phyloP scores from a whole-genome alignment of 2,329 filamentous ascomycete species.

The Trichothecium roseum region DNA sequence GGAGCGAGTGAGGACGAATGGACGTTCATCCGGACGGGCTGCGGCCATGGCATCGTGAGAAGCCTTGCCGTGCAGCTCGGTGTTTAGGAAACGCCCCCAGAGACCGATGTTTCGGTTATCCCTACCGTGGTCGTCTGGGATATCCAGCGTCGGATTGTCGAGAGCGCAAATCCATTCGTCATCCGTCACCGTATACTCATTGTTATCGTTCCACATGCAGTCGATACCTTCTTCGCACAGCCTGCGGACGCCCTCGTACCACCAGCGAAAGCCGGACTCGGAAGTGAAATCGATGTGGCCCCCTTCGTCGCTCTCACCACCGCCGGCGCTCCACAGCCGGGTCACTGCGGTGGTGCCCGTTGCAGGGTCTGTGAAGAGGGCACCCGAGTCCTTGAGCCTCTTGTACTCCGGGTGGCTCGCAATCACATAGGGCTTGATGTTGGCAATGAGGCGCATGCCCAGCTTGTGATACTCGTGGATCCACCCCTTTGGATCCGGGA shows the following conservation, averaged over 20 bases:
- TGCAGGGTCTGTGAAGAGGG: slow-evolving; percentile 51
- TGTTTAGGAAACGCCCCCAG: slow-evolving; percentile 61
- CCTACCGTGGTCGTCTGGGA: slow-evolving; percentile 21
- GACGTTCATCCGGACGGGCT: slow-evolving; percentile 45
- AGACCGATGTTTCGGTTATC: slow-evolving; percentile 45
- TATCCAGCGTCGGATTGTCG: slow-evolving; percentile 24
- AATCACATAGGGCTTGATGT: slow-evolving; percentile 65
- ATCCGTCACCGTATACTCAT: slow-evolving; percentile 58
- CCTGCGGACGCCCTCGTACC: slow-evolving; percentile 56
- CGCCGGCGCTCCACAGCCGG: slow-evolving; percentile 62
- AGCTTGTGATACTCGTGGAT: slow-evolving; percentile 49
- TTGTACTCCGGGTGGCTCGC: slow-evolving; percentile 56
- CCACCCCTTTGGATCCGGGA: slow-evolving; percentile 57
- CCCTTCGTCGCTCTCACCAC: slow-evolving; percentile 58
- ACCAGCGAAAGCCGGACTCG: slow-evolving; percentile 56
- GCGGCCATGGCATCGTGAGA: slow-evolving; percentile 58
- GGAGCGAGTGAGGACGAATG: slow-evolving; percentile 60
- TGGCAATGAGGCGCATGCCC: slow-evolving; percentile 58
- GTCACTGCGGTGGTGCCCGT: slow-evolving; percentile 44
- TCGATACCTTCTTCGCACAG: slow-evolving; percentile 56
- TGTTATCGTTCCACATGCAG: slow-evolving; percentile 73
- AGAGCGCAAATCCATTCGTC: slow-evolving; percentile 57
- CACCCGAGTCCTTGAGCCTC: slow-evolving; percentile 45
- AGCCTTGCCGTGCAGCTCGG: slow-evolving; percentile 60
- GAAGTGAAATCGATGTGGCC: slow-evolving; percentile 68